Evolutionary conservation across 148 eudicot species (phyloP), one percentile per base, ranked within the genome.

Genomic region (Rhododendron mucronatum): DNA sequence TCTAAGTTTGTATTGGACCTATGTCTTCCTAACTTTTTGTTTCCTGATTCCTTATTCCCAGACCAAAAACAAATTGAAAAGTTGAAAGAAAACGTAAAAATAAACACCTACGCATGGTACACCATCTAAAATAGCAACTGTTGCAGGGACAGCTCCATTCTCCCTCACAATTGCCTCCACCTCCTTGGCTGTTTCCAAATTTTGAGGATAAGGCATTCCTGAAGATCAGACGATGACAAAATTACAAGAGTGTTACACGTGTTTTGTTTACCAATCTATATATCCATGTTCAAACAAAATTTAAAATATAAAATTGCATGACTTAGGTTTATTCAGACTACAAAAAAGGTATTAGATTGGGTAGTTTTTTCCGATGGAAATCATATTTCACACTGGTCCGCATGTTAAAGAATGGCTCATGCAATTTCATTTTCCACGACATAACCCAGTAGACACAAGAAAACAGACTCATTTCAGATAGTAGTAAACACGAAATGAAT

Each of bases 161-260:
- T 89, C 88, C 88, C 95, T 93, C 63, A 97, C 93, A 80, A 95
- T 91, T 53, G 91, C 96, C 90, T 95, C 98, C 87, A 97, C 95
- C 89, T 94, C 96, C 88, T 90, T 94, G 4, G 98, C 98, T 41
- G 98, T 94, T 87, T 92, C 91, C 91, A 95, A 71, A 89, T 97
- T 97, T 86, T 94, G 94, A 84, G 99, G 99, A 90, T 95, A 97
- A 5, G 98, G 99, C 99, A 97, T 97, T 87, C 99, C 99, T 96
- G 86, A 79, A 65, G 67, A 87, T 16, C 12, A 59, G 21, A 16
- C 20, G 26, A 26, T 69, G 53, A 44, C 45, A 67, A 47, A 79
- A 30, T 14, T 59, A 35, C 50, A n/a, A 12, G 16, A 69, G 80
- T 26, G 51, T 57, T 37, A 44, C 41, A 74, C 10, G 67, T 2